These are phyloP conservation scores for Prunella vulgaris DNA, from an alignment of 257 asterid species.

Conservation along the genomic window DNA sequence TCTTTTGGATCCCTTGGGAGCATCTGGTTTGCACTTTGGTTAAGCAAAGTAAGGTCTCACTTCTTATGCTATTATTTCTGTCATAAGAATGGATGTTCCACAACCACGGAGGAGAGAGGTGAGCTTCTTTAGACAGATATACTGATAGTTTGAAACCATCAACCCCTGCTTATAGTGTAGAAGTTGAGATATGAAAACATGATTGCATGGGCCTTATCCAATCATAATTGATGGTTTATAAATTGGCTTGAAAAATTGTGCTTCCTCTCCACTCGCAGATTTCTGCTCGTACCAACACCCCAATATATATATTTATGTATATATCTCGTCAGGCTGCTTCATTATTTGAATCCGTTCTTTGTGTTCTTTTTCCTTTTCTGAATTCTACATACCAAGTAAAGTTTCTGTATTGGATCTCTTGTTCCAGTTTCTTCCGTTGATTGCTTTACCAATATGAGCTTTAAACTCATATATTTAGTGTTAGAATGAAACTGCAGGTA, in stretches of 20 bases:
- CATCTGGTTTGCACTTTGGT: conserved; percentile 92
- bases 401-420: background rate
- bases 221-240: too few species aligned
- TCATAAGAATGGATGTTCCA: background rate
- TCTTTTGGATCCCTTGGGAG: conserved; percentile 94
- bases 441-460: background rate
- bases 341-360: background rate
- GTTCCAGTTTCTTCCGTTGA: background rate
- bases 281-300: background rate
- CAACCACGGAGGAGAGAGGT: background rate
- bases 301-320: background rate
- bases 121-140: background rate
- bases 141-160: background rate
- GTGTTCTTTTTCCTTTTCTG: background rate
- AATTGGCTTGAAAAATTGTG: too few species aligned
- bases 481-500: background rate
- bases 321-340: background rate
- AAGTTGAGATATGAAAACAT: background rate
- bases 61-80: conserved; percentile 1
- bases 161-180: background rate
- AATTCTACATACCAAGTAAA: background rate
- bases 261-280: too few species aligned
- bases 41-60: conserved; percentile 63
- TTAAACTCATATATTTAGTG: background rate
- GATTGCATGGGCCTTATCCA: too few species aligned